Conservation (phyloP, 192 early-diverging fungal species). For the Dispira simplex region DNA sequence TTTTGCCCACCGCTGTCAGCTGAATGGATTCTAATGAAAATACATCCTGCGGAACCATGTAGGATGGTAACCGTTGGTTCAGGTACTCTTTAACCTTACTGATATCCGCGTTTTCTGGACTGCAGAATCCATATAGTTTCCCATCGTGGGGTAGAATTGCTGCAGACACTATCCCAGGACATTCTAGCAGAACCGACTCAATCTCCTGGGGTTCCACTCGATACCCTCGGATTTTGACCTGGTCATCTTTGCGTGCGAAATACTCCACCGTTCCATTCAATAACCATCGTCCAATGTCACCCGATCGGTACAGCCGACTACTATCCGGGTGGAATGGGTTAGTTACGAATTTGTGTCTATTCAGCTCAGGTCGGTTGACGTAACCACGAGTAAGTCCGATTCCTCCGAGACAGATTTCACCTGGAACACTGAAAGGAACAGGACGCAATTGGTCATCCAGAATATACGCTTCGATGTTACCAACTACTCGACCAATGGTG, state of each 20-base stretch:
- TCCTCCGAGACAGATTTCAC: constrained; percentile 20
- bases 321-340: not conserved
- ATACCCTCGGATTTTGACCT: constrained; percentile 6
- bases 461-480: not conserved
- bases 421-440: constrained; percentile 4
- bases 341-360: not conserved
- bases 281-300: constrained; percentile 9
- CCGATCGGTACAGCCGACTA: not conserved
- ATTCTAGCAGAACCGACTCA: constrained; percentile 5
- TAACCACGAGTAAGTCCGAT: not conserved
- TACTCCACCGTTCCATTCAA: not conserved
- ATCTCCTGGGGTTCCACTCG: not conserved
- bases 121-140: too few relatives aligned
- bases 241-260: not conserved
- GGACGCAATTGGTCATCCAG: not conserved
- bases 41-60: constrained; percentile 1
- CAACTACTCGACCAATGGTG: not conserved
- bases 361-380: constrained; percentile 2
- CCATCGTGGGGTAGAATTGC: too few relatives aligned
- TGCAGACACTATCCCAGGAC: too few relatives aligned
- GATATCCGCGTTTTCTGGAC: not conserved
- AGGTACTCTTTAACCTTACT: not conserved
- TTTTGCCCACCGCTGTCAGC: not conserved
- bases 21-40: not conserved
- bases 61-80: not conserved